phyloP scores from a whole-genome alignment of 2,329 filamentous ascomycete genomes.

The Pleurostoma richardsiae region DNA sequence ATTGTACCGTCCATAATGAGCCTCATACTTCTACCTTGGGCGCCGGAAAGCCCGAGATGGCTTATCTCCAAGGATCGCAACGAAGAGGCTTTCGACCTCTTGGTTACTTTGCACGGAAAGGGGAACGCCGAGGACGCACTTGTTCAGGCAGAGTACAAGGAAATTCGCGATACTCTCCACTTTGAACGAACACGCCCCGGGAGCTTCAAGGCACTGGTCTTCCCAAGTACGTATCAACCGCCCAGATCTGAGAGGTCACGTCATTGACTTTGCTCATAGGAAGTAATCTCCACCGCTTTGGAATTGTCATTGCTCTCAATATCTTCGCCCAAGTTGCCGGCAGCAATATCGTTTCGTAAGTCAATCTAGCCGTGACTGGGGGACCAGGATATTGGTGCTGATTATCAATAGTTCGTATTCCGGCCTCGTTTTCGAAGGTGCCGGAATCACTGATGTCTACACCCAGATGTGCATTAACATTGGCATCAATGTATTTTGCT shows the following conservation, averaged over 20 bases:
- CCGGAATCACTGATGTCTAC: constrained; percentile 19
- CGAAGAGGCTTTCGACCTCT: constrained; percentile 31
- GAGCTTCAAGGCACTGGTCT: constrained; percentile 16
- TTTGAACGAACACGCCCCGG: constrained; percentile 15
- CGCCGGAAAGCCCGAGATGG: constrained; percentile 43
- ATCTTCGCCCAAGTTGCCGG: constrained; percentile 21
- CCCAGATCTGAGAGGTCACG: background rate
- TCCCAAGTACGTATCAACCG: constrained; percentile 16
- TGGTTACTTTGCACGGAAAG: constrained; percentile 38
- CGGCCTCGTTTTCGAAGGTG: constrained; percentile 19
- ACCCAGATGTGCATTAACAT: constrained; percentile 24
- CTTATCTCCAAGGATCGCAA: constrained; percentile 32
- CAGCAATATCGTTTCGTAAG: constrained; percentile 24
- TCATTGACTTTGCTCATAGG: background rate
- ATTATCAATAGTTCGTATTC: constrained; percentile 5
- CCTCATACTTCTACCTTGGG: constrained; percentile 30
- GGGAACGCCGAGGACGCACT: constrained; percentile 32
- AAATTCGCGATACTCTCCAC: constrained; percentile 16
- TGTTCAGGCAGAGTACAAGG: constrained; percentile 14
- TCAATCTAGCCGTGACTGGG: constrained; percentile 7
- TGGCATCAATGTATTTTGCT: constrained; percentile 28
- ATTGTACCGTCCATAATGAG: constrained; percentile 4
- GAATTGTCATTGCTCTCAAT: background rate
- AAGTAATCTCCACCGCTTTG: background rate
- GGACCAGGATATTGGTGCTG: background rate